Evolutionary conservation across 2,329 filamentous ascomycete genomes (phyloP).

Genomic region (Talaromyces amestolkiae): DNA sequence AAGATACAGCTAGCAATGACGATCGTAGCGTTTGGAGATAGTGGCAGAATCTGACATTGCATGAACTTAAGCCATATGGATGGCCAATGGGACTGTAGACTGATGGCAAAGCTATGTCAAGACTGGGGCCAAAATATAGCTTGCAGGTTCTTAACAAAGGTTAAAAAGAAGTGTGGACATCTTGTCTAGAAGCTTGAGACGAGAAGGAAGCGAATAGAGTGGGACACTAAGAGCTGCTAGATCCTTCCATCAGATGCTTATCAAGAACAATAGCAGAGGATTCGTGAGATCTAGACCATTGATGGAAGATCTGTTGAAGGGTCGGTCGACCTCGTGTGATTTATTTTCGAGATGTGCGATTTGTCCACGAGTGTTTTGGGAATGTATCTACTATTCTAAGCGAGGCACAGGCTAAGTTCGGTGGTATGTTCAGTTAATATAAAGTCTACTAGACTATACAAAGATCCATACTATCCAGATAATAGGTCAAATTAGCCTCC

Average conservation of each 20-base stretch:
- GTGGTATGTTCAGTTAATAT: neutral
- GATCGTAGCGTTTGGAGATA: no score
- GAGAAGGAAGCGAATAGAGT: neutral
- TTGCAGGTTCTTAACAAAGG: neutral
- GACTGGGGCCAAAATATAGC: neutral
- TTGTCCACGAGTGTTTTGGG: neutral
- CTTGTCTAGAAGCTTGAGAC: neutral
- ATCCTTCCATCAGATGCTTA: neutral
- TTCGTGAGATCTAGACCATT: neutral
- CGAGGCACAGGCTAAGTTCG: neutral
- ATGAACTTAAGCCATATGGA: no score
- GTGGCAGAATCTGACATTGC: no score
- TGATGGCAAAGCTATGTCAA: no score
- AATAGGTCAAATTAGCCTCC: neutral
- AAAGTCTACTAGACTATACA: neutral
- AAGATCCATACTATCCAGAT: neutral
- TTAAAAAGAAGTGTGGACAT: neutral
- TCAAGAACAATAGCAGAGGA: neutral
- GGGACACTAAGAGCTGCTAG: neutral
- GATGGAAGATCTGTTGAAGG: neutral
- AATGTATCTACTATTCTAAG: neutral
- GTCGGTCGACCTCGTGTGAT: neutral
- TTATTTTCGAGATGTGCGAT: neutral
- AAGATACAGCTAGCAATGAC: no score
- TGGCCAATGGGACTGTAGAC: no score